Base-by-base conservation (phyloP, 805 yeast species). In the Naumovozyma dairenensis region DNA sequence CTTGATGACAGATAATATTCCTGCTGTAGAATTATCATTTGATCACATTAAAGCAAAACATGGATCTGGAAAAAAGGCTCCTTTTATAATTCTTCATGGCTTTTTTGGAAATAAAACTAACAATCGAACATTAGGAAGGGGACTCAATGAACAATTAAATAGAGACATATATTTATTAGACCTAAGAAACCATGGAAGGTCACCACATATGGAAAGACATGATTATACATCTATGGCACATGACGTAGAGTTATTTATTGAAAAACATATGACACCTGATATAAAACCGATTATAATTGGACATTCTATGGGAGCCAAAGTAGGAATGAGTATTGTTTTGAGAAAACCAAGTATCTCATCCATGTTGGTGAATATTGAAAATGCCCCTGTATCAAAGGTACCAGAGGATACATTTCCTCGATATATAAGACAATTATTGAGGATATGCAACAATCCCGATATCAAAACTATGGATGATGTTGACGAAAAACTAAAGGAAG, bases 221-320 rank as follows among this genome's bases (percentile, higher is more conserved):
- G 87, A 81, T 50, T 87, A 87, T 55, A 79, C 81, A 1, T 64
- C 87, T 2, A 63, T 89, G 62, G 80, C 95, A 1, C 77, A 82
- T 0, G 98, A 89, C 54, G 85, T 89, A n/a, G 85, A 77, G 44
- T 47, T 59, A 14, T 89, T 86, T 51, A 69, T 87, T 8, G 47
- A 51, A 1, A 71, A 70, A 3, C 63, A 67, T 44, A 55, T 2
- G 45, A 67, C 29, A 44, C 52, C 16, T 34, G 26, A 24, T 6
- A 24, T 8, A 12, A 53, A 41, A 36, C 80, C 83, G 0, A 71
- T 81, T n/a, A 38, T 81, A 14, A 60, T 81, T 13, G 93, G 93
- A 0, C 92, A 81, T 53, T 80, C 89, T 0, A 80, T 83, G 92
- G 98, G 98, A 5, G 98, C 94, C 4, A 87, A 89, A 50, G 71